Evolutionary conservation across 129 eudicot species (phyloP), one percentile per base, ranked within the genome.

Genomic region (Helichrysum umbraculigerum): DNA sequence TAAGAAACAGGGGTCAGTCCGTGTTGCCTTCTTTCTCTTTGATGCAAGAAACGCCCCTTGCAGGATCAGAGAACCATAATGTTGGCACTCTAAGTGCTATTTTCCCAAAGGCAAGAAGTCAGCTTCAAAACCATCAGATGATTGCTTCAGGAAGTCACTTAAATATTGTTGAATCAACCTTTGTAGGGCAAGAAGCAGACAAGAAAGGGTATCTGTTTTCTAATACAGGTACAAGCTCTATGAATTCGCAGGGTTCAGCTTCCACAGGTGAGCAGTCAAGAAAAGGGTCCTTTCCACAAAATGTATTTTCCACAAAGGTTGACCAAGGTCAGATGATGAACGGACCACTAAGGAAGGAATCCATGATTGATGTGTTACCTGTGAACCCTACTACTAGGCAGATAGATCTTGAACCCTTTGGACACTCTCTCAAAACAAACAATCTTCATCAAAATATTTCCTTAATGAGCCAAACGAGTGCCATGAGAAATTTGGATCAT

Each of bases 331-430:
- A 70, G 34, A 78, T 74, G 80, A 62, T 62, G 71, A 72, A 77
- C 72, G 85, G 64, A 35, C 79, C 89, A 75, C 66, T 66, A 79
- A 72, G 32, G 32, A 58, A 21, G 32, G 64, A 58, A 58, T 12
- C 65, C 74, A 82, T 84, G 30, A 83, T 71, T 57, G 88, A 81
- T 74, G 64, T 20, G 64, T 58, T 20, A 30, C 30, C 64, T 58
- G 15, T 58, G 64, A 58, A 58, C 28, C 72, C 90, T 15, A 34
- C 72, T 61, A 57, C 41, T 33, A 81, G 83, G 44, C 90, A 85
- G 68, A 85, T 79, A 64, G 92, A 92, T 79, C 71, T 85, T 71
- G 94, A 90, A 88, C 96, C 87, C 28, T 92, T 88, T 85, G 94
- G 94, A 25, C 96, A 85, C 64, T 81, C 92, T 30, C 78, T 86